A percentile compares a stretch with the other conserved stretches of the same genome.
These are phyloP conservation scores for Ceraceosorus guamensis DNA, from an alignment of 1,284 basidiomycete species.

Conservation along the genomic window DNA sequence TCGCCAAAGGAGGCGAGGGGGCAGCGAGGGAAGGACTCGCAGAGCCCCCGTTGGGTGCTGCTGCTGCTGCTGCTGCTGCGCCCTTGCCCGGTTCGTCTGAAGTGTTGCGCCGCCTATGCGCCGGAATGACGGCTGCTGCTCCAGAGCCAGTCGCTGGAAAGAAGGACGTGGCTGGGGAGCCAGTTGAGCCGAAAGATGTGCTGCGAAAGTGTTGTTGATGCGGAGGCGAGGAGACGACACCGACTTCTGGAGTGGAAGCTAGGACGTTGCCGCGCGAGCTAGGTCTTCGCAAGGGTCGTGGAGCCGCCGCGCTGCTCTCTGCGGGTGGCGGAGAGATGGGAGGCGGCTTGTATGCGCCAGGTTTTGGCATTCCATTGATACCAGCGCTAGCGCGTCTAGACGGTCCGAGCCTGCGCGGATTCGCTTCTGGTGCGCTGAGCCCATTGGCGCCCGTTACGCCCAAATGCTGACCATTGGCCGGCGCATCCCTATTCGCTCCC, in stretches of 20 bases:
- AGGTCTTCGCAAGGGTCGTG: not conserved
- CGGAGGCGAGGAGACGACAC: not conserved
- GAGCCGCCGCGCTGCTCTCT: slow-evolving; percentile 1
- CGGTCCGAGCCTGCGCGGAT: slow-evolving; percentile 9
- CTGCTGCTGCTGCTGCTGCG: slow-evolving; percentile 3
- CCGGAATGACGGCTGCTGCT: no score
- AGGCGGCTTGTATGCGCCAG: not conserved
- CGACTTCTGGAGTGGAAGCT: no score
- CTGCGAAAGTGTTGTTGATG: not conserved
- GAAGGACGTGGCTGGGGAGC: no score
- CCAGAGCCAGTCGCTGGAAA: no score
- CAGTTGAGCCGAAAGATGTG: no score
- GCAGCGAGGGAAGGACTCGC: not conserved
- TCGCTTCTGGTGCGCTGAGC: slow-evolving; percentile 15
- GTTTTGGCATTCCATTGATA: not conserved
- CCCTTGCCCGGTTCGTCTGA: not conserved
- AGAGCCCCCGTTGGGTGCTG: slow-evolving; percentile 15
- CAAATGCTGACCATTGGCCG: no score
- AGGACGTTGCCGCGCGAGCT: no score
- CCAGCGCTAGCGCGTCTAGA: no score
- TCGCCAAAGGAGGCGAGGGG: not conserved
- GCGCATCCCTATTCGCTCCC: no score
- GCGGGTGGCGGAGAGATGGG: not conserved
- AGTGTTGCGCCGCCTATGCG: slow-evolving; percentile 2
- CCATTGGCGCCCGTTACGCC: slow-evolving; percentile 16